Evolutionary conservation across 768 basidiomycete genomes (phyloP).

Genomic region (Dacryopinax spathularia): DNA sequence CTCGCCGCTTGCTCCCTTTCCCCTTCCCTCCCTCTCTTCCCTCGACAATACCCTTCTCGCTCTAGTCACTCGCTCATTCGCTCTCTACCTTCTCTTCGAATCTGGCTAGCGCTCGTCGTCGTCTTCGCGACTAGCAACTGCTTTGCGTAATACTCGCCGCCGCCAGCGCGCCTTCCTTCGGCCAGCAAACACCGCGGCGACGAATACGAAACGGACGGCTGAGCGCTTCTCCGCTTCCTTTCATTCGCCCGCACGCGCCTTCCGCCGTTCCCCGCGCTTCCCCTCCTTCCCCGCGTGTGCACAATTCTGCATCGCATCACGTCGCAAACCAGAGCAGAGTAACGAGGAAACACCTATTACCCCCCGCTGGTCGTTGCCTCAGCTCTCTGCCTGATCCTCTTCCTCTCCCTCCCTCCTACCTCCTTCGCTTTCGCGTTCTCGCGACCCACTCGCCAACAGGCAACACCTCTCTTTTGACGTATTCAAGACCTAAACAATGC

Average conservation of each 20-base stretch:
- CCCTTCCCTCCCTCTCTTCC: not conserved
- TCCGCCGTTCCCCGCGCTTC: not conserved
- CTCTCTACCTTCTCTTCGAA: not conserved
- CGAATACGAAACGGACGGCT: no score
- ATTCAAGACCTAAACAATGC: not conserved
- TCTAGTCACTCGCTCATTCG: not conserved
- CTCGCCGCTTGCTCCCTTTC: no score
- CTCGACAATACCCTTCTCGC: not conserved
- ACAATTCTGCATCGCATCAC: no score
- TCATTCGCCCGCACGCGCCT: no score
- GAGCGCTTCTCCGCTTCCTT: no score
- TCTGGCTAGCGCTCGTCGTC: no score
- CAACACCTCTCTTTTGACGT: conserved; percentile 5
- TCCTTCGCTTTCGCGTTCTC: not conserved
- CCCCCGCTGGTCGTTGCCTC: not conserved
- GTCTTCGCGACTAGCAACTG: no score
- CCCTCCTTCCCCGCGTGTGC: no score
- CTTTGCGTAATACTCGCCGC: no score
- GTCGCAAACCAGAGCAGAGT: no score
- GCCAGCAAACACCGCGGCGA: no score
- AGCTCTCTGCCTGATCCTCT: not conserved
- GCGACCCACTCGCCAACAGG: conserved; percentile 5
- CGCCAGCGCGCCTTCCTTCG: no score
- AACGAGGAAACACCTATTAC: not conserved
- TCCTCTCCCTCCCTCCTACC: not conserved